Percentiles rank a stretch among this genome's conserved stretches.
phyloP scores from a whole-genome alignment of 805 yeast genomes.

The Candida tammaniensis region DNA sequence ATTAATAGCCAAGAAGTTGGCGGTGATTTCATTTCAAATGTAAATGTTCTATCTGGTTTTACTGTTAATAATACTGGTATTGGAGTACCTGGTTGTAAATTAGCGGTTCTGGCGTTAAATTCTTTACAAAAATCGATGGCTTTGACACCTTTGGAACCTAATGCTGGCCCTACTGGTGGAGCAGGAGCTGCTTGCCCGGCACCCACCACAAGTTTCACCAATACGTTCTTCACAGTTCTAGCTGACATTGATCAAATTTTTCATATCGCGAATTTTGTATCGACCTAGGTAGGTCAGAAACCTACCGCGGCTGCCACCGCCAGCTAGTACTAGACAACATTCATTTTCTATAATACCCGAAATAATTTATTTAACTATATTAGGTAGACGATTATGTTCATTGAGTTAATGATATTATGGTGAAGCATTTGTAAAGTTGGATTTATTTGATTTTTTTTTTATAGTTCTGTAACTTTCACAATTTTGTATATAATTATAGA shows the following conservation, averaged over 20 bases:
- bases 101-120: constrained; percentile 94
- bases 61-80: constrained; percentile 83
- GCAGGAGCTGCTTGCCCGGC: constrained; percentile 99
- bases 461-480: too few species aligned
- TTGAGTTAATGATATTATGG: too few species aligned
- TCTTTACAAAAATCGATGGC: constrained; percentile 98
- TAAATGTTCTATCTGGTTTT: constrained; percentile 87
- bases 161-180: constrained; percentile 98
- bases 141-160: constrained; percentile 97
- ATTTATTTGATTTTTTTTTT: too few species aligned
- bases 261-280: not conserved
- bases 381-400: too few species aligned
- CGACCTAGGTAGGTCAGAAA: not conserved
- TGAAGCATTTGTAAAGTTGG: too few species aligned
- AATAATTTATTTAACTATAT: too few species aligned
- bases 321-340: too few species aligned
- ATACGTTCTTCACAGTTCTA: constrained; percentile 47
- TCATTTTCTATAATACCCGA: too few species aligned
- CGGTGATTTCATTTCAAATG: constrained; percentile 86
- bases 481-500: too few species aligned
- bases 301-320: not conserved
- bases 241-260: constrained; percentile 12
- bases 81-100: constrained; percentile 81
- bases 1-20: constrained; percentile 83
- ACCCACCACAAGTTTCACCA: constrained; percentile 88